Evolutionary conservation across 2,329 filamentous ascomycete species (phyloP), one percentile per base, ranked within the genome.

Genomic region (Sporothrix variecibatus): DNA sequence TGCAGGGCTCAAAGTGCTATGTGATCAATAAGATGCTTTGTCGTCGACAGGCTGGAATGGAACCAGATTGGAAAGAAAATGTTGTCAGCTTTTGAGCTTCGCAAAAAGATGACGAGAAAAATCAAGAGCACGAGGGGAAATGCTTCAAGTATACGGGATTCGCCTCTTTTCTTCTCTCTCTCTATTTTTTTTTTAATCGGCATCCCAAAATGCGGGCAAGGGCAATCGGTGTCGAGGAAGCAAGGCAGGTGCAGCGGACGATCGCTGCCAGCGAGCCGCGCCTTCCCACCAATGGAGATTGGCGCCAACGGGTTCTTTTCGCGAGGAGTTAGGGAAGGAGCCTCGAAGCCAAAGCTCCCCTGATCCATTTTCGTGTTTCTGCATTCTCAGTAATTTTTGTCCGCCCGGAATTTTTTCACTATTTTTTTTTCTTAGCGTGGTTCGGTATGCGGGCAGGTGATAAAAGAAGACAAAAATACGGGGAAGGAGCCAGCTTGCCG

Each of bases 401-500:
- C 8, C 17, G 3, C n/a, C 58, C 26, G n/a, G 7, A 28, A 4
- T 62, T 20, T 62, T 28, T 58, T 58, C 53, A 0, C 23, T 38
- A 46, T 26, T 20, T 15, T 67, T 46, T 51, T 34, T 23, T 51
- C 7, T 34, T 68, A 68, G 65, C 43, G 65, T 34, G 43, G 23
- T 4, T 12, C 65, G 15, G 43, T 43, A 51, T 4, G 46, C 67
- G 11, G 49, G 4, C 43, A 43, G n/a, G n/a, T 38, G 20, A 58
- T n/a, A 49, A 49, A 49, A 23, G n/a, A 3, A 5, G 20, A 23
- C 8, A 28, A 12, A 62, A 53, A 62, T 20, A 38, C 56, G 34
- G 58, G 20, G 20, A 53, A 53, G 46, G 43, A 72, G 17, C 64
- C 38, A 43, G 34, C 26, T 69, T 60, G 40, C 69, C 69, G 51